Evolutionary conservation across 768 basidiomycete genomes (phyloP).

Genomic region (Termitomyces heimii): DNA sequence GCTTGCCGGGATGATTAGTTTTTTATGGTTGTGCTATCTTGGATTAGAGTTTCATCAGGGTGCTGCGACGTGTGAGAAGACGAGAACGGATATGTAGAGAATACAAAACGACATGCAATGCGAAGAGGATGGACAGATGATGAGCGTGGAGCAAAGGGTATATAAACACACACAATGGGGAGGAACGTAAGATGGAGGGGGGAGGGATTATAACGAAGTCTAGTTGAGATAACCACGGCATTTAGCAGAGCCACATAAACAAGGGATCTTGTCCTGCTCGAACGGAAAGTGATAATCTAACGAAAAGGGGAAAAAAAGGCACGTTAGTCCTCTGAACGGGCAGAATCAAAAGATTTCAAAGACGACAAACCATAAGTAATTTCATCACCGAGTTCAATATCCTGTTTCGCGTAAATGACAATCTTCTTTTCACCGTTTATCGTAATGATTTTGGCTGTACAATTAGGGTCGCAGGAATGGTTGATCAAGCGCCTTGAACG

Average conservation of each 20-base stretch:
- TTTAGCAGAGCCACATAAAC: slow-evolving; percentile 83
- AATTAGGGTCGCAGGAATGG: slow-evolving; percentile 96
- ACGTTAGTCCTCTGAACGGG: not conserved
- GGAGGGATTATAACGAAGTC: slow-evolving; percentile 22
- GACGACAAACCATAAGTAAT: slow-evolving; percentile 85
- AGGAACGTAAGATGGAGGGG: not conserved
- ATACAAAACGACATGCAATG: slow-evolving; percentile 16
- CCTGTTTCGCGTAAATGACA: slow-evolving; percentile 97
- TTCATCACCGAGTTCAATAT: slow-evolving; percentile 95
- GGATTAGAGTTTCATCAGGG: slow-evolving; percentile 6
- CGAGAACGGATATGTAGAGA: slow-evolving; percentile 13
- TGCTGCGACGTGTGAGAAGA: not conserved
- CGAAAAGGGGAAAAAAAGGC: too few relatives aligned
- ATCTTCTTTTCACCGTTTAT: slow-evolving; percentile 96
- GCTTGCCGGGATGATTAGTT: not conserved
- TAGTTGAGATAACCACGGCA: slow-evolving; percentile 97
- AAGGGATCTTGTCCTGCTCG: slow-evolving; percentile 96
- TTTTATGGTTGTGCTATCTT: not conserved
- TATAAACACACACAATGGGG: slow-evolving; percentile 13
- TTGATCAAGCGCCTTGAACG: slow-evolving; percentile 85
- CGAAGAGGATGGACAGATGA: slow-evolving; percentile 8
- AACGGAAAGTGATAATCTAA: slow-evolving; percentile 98
- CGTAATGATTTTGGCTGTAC: slow-evolving; percentile 86
- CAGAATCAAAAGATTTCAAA: not conserved
- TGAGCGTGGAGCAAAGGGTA: slow-evolving; percentile 1